Base-by-base conservation (phyloP, 495 filamentous ascomycete genomes). In the Trichoderma asperelloides region DNA sequence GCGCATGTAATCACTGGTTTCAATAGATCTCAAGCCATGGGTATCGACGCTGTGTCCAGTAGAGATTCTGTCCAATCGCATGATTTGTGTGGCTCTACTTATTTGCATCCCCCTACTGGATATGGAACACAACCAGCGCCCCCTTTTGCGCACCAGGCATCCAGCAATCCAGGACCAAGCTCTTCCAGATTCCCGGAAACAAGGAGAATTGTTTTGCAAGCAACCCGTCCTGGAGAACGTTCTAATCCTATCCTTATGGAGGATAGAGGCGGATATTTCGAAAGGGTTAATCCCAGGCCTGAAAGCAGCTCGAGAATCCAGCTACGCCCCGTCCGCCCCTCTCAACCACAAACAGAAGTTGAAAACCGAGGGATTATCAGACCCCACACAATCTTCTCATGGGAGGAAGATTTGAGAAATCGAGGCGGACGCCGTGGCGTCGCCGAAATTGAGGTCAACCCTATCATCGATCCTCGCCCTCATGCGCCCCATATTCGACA, bases 181-280 rank as follows among this genome's bases (percentile, higher is more conserved):
- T 60, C 55, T 60, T 28, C 55, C 55, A 60, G 55, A 13, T 25
- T 30, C 28, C 55, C 55, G 27, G 55, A 30, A 13, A 28, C 25
- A 2, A 28, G 55, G 25, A 60, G 55, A 30, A 60, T 60, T 60
- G 55, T 60, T 18, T 25, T 60, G 4, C 27, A 47, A 15, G 43
- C 41, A 28, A 27, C 39, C 21, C 64, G 64, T 0, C 64, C 64
- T n/a, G 64, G 64, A 47, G 64, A 65, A 25, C n/a, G 64, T 1
- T 27, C 40, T 23, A 65, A 65, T 28, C 41, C 64, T 13, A 65
- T 65, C 12, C 41, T 65, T 49, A 65, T 65, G 64, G 64, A 65
- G 64, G 64, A 65, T 30, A 30, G 64, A 13, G 64, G 64, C 25
- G 64, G 64, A n/a, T 65, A 40, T 21, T 65, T 25, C 33, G 64